Base-by-base conservation (phyloP, 1,284 basidiomycete genomes). In the Xanthoconium separans region DNA sequence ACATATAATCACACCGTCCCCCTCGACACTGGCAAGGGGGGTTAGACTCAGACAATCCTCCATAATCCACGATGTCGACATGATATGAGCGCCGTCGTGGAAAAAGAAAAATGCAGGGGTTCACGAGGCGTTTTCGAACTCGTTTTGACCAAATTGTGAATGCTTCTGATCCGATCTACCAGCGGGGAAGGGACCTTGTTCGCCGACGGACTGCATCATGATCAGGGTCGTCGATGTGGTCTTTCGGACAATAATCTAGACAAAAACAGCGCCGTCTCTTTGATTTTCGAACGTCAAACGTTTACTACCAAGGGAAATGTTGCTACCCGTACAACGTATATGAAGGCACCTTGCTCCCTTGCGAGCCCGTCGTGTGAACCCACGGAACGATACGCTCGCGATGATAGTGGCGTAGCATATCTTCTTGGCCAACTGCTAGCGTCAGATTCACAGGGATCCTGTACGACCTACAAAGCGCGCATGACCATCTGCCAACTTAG, bases 101-200 rank as follows among this genome's bases (percentile, higher is more conserved):
- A 63, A 56, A 60, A 53, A 40, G 29, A 31, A 24, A 50, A 43
- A 49, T 20, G 13, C 29, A 48, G 48, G 34, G 29, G 36, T 18
- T 20, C 43, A 42, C 40, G 22, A 16, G 34, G 7, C 44, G 50
- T 46, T 54, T 64, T 68, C 64, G 68, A 70, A 36, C 42, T 50
- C 51, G 44, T 48, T 67, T 65, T 70, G 36, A 66, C 68, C 68
- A 65, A 63, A 70, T 61, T n/a, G 52, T 48, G 43, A 39, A 34
- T 50, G 31, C 62, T 66, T 69, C 65, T 69, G 55, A 67, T 69
- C 62, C 50, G 62, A 65, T 53, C 56, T 53, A 29, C 27, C 41
- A 11, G 44, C 24, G 39, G 24, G 13, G 6, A 34, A 9, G 12
- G 33, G 33, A 10, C 15, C 33, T 13, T 33, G 33, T 42, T 16